Evolutionary conservation across 805 yeast species (phyloP), one percentile per base, ranked within the genome.

Genomic region (Wickerhamomyces subpelliculosus): DNA sequence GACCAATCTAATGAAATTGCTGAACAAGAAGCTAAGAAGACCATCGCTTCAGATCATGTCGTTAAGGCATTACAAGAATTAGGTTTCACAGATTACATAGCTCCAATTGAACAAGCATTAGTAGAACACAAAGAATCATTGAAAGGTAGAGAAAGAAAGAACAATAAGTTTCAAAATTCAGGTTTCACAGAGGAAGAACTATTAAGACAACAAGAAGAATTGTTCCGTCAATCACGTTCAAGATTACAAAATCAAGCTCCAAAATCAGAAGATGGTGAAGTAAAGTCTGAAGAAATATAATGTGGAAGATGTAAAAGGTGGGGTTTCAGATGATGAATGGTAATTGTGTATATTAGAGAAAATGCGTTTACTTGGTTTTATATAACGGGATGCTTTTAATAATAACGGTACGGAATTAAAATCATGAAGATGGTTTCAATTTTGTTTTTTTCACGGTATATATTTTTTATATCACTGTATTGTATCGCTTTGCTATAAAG

Each of bases 11-110:
- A 90, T 52, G 97, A 93, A 45, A 88, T 93, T 47, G 97, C 97
- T 1, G 97, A 93, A 51, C 84, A 83, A 51, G 98, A 93, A 57
- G 79, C 94, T 38, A 93, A 93, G 61, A 93, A 93, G 62, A 93
- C 98, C 3, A 93, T 93, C 32, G 95, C 96, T 1, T 83, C 95
- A 2, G 98, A 93, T 58, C 98, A 93, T 57, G 97, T 93, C 27
- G 73, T 90, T 45, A 84, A 81, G 53, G 97, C 97, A 1, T 65
- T 93, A 32, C 80, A 76, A 44, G 95, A 84, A 52, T 68, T 93
- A 39, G 98, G 95, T 21, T 93, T 87, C 60, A 72, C 72, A 22
- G 88, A 85, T 42, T 93, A 90, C 58, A 70, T 93, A 36, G 89
- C 83, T 26, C 81, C 86, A 21, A 75, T 93, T 32, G 81, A 84